Evolutionary conservation across 306 rosid genomes (phyloP), one percentile per base, ranked within the genome.

Genomic region (Biancaea sappan): DNA sequence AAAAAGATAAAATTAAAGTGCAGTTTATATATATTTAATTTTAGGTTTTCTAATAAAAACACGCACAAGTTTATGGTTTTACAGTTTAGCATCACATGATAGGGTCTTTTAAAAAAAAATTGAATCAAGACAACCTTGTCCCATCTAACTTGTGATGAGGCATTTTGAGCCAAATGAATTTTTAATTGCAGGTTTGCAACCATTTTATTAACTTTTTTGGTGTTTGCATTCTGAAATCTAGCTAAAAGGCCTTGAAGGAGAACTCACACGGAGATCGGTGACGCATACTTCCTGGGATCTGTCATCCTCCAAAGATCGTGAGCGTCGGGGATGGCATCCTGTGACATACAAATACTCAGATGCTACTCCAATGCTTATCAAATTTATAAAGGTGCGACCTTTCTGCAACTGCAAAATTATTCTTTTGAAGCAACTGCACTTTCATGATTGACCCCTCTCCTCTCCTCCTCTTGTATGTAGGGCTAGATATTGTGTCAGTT

Each of bases 281-380:
- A 84, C 97, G 14, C 93, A 95, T 81, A 79, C 96, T 22, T 71
- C 98, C 3, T 95, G 99, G 99, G 99, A 95, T 87, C 83, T 92
- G 69, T 87, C 96, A 77, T 82, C 82, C 72, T 79, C 96, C 28
- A 86, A 61, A 70, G 93, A 87, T 48, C 88, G 40, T 32, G 88
- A 90, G 59, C 97, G 99, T 15, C 92, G 92, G 12, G 97, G 97
- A 38, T 95, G 99, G 99, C 99, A 95, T 86, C 99, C 99, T 2
- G 82, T 92, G 74, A 84, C 98, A 43, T 95, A 92, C 90, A 95
- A 95, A 77, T 90, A 41, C 81, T 90, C 98, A 69, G 99, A 95
- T 74, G 97, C 97, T 69, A 95, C 96, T 24, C 93, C 93, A 11
- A 81, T 44, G 86, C 93, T 95, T 73, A 64, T 92, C 40, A 81